These are phyloP conservation scores for Ogataea glucozyma DNA, from an alignment of 805 yeast genomes.

Conservation along the genomic window DNA sequence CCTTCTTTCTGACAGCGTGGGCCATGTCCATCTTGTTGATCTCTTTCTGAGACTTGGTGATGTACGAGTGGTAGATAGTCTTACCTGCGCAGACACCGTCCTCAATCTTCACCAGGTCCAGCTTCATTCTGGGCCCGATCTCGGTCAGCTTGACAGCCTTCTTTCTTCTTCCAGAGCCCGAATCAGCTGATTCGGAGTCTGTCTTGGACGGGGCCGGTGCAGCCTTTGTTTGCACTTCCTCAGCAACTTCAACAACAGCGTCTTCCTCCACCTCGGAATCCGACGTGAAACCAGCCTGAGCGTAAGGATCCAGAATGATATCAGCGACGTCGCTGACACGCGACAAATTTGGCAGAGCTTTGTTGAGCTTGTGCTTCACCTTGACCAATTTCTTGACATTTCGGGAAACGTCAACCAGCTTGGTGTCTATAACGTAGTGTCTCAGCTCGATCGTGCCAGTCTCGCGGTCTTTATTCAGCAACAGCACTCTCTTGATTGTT, in stretches of 20 bases:
- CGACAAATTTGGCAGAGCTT: slow-evolving; percentile 68
- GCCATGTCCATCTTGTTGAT: slow-evolving; percentile 59
- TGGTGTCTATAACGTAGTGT: slow-evolving; percentile 87
- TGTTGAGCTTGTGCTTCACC: slow-evolving; percentile 59
- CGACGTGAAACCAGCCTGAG: slow-evolving; percentile 74
- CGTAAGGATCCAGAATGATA: slow-evolving; percentile 77
- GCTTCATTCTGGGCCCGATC: slow-evolving; percentile 84
- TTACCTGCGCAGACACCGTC: slow-evolving; percentile 90
- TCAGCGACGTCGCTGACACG: slow-evolving; percentile 77
- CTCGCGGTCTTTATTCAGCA: slow-evolving; percentile 71
- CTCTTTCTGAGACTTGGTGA: slow-evolving; percentile 65
- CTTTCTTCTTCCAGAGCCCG: slow-evolving; percentile 43
- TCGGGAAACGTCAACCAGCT: slow-evolving; percentile 73
- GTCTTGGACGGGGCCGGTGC: neutral
- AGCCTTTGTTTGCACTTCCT: slow-evolving; percentile 15
- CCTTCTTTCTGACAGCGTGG: slow-evolving; percentile 60
- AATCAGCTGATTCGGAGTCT: slow-evolving; percentile 14
- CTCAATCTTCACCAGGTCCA: slow-evolving; percentile 81
- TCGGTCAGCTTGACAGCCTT: slow-evolving; percentile 91
- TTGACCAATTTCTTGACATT: slow-evolving; percentile 70
- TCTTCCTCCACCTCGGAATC: slow-evolving; percentile 96
- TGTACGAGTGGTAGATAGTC: slow-evolving; percentile 76
- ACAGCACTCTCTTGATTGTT: slow-evolving; percentile 78
- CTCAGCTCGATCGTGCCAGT: slow-evolving; percentile 80
- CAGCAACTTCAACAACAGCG: slow-evolving; percentile 63